Evolutionary conservation across 2,329 filamentous ascomycete genomes (phyloP), one percentile per base, ranked within the genome.

Genomic region (Pseudocercospora eumusae): DNA sequence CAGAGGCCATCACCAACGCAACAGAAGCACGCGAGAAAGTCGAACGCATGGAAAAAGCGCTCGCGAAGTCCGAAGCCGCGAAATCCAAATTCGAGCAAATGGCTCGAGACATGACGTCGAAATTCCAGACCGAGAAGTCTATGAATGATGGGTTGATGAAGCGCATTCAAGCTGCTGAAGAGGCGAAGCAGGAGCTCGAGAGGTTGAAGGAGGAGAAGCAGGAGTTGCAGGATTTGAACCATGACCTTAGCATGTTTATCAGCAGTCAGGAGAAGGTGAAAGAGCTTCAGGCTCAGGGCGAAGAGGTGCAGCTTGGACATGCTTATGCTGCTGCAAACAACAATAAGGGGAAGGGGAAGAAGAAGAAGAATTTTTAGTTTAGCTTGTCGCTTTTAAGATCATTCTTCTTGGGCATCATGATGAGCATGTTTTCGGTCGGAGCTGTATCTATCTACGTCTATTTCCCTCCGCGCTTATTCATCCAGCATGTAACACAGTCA

Each of bases 221-320:
- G 42, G 92, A 96, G 68, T 77, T 96, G 47, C 86, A 87, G 67
- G 92, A 96, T 75, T 89, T 92, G 82, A 96, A 96, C 73, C 84
- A 90, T 13, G 93, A 97, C 74, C 74, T 97, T 73, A 87, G 83
- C 56, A 93, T 96, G 83, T 96, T 93, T 72, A 93, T 97, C 63
- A 90, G 87, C 20, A 89, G 91, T 0, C 86, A 90, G 75, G 87
- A 95, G 76, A 93, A 92, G 76, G 77, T 97, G 69, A 88, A 85
- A 78, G 84, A 88, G 75, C 78, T 92, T 61, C 68, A 75, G 62
- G 73, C 68, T 23, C 66, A 85, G 61, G 84, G 86, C 31, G 90
- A 89, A n/a, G 90, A 93, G 75, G 76, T 95, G 40, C 86, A 88
- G 67, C 89, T 88, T n/a, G 76, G 79, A 54, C 73, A 69, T 60